Percentiles rank a stretch among this genome's conserved stretches.
These are phyloP conservation scores for Mycena haematopus DNA, from an alignment of 768 basidiomycete genomes.

Conservation along the genomic window DNA sequence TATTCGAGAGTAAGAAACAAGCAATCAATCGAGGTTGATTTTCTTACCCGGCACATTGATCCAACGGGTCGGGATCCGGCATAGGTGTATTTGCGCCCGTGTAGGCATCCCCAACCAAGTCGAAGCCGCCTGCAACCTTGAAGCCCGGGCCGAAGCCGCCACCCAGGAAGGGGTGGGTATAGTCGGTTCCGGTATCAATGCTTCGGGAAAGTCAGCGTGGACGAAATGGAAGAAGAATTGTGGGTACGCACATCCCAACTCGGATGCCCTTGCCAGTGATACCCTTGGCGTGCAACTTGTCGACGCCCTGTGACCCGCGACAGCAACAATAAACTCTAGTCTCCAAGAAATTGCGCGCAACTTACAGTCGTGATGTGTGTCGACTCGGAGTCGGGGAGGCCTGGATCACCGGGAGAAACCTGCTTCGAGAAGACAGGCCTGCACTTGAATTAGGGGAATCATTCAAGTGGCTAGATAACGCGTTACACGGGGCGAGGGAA, in stretches of 20 bases:
- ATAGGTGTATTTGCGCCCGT: constrained; percentile 41
- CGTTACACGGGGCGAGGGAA: constrained; percentile 36
- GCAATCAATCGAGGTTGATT: not conserved
- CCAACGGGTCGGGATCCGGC: constrained; percentile 44
- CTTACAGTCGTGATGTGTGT: constrained; percentile 48
- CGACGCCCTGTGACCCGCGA: too few species aligned
- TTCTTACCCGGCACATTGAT: constrained; percentile 32
- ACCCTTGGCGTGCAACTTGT: constrained; percentile 53
- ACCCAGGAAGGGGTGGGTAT: constrained; percentile 39
- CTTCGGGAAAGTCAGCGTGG: constrained; percentile 18
- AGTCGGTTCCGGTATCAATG: constrained; percentile 40
- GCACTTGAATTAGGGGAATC: not conserved
- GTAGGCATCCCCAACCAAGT: constrained; percentile 50
- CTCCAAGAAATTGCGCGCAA: too few species aligned
- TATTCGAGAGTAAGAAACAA: constrained; percentile 1
- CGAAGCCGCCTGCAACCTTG: constrained; percentile 48
- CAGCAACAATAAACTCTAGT: too few species aligned
- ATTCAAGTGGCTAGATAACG: not conserved
- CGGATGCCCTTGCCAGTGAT: constrained; percentile 54
- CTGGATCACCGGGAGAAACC: constrained; percentile 24
- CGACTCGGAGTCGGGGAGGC: constrained; percentile 38
- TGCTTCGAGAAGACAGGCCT: constrained; percentile 36
- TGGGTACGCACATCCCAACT: constrained; percentile 47
- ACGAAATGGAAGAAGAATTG: not conserved
- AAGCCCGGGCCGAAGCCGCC: constrained; percentile 45